Conservation (phyloP, 2,329 filamentous ascomycete species). For the Parastagonospora avenae region DNA sequence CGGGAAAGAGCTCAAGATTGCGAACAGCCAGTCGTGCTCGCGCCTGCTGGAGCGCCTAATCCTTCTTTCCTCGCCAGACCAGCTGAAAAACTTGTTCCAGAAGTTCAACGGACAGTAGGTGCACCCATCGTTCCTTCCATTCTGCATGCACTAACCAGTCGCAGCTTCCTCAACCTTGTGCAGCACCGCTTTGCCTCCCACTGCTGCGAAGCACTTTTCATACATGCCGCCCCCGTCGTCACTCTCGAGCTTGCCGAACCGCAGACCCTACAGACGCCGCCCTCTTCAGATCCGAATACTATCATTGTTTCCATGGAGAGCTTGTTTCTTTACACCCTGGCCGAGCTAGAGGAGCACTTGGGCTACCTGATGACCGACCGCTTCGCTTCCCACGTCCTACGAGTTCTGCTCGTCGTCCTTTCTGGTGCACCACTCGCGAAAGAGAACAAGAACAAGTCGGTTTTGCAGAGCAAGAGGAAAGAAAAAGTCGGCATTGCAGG, state of each 20-base stretch:
- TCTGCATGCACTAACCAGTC: slow-evolving; percentile 14
- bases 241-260: slow-evolving; percentile 69
- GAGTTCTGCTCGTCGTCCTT: slow-evolving; percentile 83
- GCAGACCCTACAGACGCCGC: slow-evolving; percentile 48
- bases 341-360: slow-evolving; percentile 86
- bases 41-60: slow-evolving; percentile 91
- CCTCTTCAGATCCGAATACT: slow-evolving; percentile 55
- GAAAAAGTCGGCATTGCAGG: slow-evolving; percentile 70
- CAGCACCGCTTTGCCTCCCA: slow-evolving; percentile 97
- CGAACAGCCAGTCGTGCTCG: slow-evolving; percentile 94
- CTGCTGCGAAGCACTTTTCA: slow-evolving; percentile 92
- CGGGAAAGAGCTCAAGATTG: slow-evolving; percentile 94
- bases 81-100: slow-evolving; percentile 85
- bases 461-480: slow-evolving; percentile 93
- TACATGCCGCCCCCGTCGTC: slow-evolving; percentile 78
- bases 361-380: slow-evolving; percentile 82
- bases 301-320: slow-evolving; percentile 75
- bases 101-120: slow-evolving; percentile 78
- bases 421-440: slow-evolving; percentile 81
- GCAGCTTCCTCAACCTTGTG: slow-evolving; percentile 79
- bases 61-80: slow-evolving; percentile 73
- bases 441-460: slow-evolving; percentile 65
- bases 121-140: background rate
- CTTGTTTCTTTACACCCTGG: slow-evolving; percentile 79
- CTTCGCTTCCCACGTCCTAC: slow-evolving; percentile 89